Percentiles rank a stretch among this genome's conserved stretches.
phyloP scores from a whole-genome alignment of 202 grass and related monocot species.

The Musa balbisiana region DNA sequence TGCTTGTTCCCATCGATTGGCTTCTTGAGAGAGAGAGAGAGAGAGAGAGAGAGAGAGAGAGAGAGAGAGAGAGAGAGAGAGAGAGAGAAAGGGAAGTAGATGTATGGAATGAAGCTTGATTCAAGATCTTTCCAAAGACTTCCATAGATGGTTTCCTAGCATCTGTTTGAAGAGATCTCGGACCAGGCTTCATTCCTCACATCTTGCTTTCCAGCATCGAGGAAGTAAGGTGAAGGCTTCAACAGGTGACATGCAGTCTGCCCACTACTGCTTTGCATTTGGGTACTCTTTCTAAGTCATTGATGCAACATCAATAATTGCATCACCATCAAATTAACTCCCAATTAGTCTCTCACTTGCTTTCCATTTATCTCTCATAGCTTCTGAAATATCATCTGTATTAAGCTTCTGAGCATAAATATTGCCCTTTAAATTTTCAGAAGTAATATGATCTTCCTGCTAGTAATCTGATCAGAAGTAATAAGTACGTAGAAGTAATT shows the following conservation, averaged over 20 bases:
- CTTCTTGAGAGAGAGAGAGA: conserved; percentile 1
- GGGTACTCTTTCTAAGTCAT: no score
- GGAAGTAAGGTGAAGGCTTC: background rate
- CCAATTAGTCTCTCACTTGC: no score
- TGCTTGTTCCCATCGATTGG: background rate
- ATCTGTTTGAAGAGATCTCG: conserved; percentile 13
- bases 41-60: background rate
- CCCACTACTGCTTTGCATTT: no score
- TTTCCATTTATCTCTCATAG: no score
- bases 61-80: background rate
- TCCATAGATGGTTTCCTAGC: background rate
- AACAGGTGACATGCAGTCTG: background rate
- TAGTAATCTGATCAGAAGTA: no score
- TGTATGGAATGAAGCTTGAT: conserved; percentile 25
- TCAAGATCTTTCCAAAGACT: conserved; percentile 14
- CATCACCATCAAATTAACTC: no score
- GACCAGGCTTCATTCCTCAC: conserved; percentile 29
- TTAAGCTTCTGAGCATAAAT: no score
- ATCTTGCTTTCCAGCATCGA: background rate
- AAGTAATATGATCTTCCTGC: no score
- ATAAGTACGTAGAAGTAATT: no score
- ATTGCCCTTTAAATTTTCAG: no score
- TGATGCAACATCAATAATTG: no score
- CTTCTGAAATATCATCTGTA: no score
- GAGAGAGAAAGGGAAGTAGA: background rate